phyloP scores from a whole-genome alignment of 192 early-diverging fungal species.

The Lobulomyces angularis region DNA sequence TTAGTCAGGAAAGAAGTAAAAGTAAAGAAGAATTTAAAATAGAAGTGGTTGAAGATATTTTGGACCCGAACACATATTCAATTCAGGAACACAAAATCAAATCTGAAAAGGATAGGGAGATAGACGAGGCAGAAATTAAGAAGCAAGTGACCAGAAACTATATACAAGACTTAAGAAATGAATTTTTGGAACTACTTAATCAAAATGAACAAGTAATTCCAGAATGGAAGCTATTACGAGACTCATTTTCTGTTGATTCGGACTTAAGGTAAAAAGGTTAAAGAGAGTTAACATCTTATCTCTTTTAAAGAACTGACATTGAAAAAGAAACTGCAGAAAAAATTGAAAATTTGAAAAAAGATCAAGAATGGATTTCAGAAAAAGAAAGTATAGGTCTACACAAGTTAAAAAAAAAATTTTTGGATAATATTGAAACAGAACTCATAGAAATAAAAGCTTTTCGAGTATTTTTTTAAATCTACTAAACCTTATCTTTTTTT shows the following conservation, averaged over 20 bases:
- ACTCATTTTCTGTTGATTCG: slow-evolving; percentile 30
- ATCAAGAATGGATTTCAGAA: slow-evolving; percentile 45
- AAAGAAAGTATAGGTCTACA: slow-evolving; percentile 35
- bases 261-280: slow-evolving; percentile 31
- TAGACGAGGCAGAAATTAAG: slow-evolving; percentile 35
- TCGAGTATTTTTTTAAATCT: slow-evolving; percentile 1
- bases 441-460: slow-evolving; percentile 29
- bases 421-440: slow-evolving; percentile 38
- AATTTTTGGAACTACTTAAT: slow-evolving; percentile 29
- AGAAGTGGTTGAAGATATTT: slow-evolving; percentile 25
- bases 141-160: slow-evolving; percentile 37
- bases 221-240: slow-evolving; percentile 2
- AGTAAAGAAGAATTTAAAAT: slow-evolving; percentile 3
- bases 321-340: slow-evolving; percentile 27
- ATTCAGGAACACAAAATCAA: slow-evolving; percentile 50
- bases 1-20: not conserved
- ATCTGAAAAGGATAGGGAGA: slow-evolving; percentile 40
- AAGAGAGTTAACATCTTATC: slow-evolving; percentile 7
- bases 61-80: slow-evolving; percentile 32
- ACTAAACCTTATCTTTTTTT: not conserved
- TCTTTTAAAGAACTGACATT: slow-evolving; percentile 1
- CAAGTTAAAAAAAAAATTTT: slow-evolving; percentile 42
- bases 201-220: slow-evolving; percentile 27
- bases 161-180: slow-evolving; percentile 33
- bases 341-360: slow-evolving; percentile 28